Base-by-base conservation (phyloP, 306 rosid species). In the Trifolium fragiferum region DNA sequence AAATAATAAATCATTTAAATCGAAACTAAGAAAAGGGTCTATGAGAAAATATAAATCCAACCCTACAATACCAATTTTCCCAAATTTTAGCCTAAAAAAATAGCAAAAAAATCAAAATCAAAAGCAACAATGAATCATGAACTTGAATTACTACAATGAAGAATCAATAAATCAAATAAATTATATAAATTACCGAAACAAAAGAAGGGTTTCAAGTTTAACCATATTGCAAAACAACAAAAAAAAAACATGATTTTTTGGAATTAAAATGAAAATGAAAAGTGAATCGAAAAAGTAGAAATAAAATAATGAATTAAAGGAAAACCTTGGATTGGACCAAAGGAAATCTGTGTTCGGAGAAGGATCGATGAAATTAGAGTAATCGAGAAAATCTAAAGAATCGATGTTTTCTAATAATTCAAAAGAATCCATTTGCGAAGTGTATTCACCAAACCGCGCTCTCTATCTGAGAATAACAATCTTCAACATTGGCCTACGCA, bases 301-400 rank as follows among this genome's bases (percentile, higher is more conserved):
- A 38, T 7, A 21, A 58, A 1, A n/a, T 23, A 1, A 49, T 50
- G 2, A 57, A 49, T 40, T 13, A 25, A 1, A 10, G 43, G 15
- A 18, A 15, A 68, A 88, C 83, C 81, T 82, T 10, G 38, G 72
- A 70, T 83, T 83, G 73, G 90, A 65, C 91, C 89, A 88, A 2
- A 84, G 86, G 61, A 89, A 90, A 82, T 80, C 78, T 64, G 85
- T 57, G 81, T 93, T 86, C 53, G 76, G 54, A 47, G 50, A 44
- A 4, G 76, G 88, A 18, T 73, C 84, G 80, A 86, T 87, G 80
- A 88, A 80, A 44, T 14, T 14, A 23, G 81, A 40, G 81, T 72
- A 84, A 80, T 90, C 91, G 13, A 89, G 83, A 55, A 85, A 83
- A 83, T 90, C 94, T 90, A 86, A 91, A 72, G 58, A 72, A 60